Percentiles rank a stretch among this genome's conserved stretches.
Conservation (phyloP, 2,329 filamentous ascomycete species). For the Apiospora kogelbergensis region DNA sequence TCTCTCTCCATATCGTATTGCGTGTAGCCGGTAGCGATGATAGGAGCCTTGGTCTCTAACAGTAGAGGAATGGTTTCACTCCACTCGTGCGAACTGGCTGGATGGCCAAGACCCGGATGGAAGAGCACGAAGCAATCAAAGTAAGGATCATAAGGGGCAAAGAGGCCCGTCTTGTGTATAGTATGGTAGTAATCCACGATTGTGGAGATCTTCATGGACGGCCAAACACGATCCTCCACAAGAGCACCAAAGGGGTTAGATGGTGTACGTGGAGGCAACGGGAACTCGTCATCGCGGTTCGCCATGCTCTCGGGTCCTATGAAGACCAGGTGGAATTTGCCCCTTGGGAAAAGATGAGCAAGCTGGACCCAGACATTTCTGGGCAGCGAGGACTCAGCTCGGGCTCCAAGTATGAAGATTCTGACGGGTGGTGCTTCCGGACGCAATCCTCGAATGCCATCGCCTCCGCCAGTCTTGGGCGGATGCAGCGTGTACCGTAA, state of each 20-base stretch:
- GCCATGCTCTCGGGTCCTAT: slow-evolving; percentile 96
- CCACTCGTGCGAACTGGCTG: slow-evolving; percentile 93
- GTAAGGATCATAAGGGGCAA: slow-evolving; percentile 94
- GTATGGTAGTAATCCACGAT: slow-evolving; percentile 99
- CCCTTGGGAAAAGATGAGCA: slow-evolving; percentile 89
- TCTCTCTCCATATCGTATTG: slow-evolving; percentile 93
- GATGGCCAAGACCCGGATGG: slow-evolving; percentile 94
- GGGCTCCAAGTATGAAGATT: slow-evolving; percentile 89
- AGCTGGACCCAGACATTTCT: slow-evolving; percentile 93
- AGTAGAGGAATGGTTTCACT: slow-evolving; percentile 84
- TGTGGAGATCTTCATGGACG: slow-evolving; percentile 93
- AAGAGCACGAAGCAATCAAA: slow-evolving; percentile 98
- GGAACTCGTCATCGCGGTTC: slow-evolving; percentile 90
- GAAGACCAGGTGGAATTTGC: slow-evolving; percentile 88
- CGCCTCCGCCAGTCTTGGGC: slow-evolving; percentile 72
- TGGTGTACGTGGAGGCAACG: slow-evolving; percentile 80
- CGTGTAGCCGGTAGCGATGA: slow-evolving; percentile 94
- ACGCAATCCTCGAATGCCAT: slow-evolving; percentile 74
- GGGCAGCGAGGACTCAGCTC: slow-evolving; percentile 95
- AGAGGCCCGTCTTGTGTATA: slow-evolving; percentile 85
- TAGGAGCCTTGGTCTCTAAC: slow-evolving; percentile 91
- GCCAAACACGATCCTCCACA: slow-evolving; percentile 85
- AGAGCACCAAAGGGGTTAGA: slow-evolving; percentile 91
- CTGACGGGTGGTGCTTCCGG: slow-evolving; percentile 85
- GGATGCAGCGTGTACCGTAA: slow-evolving; percentile 93